These are phyloP conservation scores for Rhodotorula sp. DNA, from an alignment of 1,284 basidiomycete species.

Conservation along the genomic window DNA sequence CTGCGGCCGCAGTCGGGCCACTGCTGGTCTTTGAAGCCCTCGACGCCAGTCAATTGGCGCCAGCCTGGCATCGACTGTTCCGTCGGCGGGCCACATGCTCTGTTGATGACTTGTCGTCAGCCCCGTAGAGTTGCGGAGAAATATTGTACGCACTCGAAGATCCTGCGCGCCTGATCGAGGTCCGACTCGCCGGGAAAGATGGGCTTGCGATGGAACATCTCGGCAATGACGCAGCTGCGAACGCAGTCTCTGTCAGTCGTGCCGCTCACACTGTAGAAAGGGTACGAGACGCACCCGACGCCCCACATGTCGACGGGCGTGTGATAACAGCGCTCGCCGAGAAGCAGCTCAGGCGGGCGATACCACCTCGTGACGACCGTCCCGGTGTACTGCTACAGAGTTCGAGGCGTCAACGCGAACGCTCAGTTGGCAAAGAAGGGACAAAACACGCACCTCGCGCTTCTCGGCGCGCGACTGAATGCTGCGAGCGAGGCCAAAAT, in stretches of 20 bases:
- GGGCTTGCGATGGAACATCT: conserved; percentile 88
- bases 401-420: not conserved
- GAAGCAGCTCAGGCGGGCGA: conserved; percentile 88
- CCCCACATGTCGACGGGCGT: conserved; percentile 98
- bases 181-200: conserved; percentile 87
- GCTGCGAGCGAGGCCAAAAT: conserved; percentile 88
- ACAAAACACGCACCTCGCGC: conserved; percentile 14
- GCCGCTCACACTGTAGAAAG: not conserved
- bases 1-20: conserved; percentile 11
- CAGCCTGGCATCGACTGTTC: conserved; percentile 31
- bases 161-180: conserved; percentile 84
- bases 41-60: conserved; percentile 67
- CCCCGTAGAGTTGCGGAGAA: too few relatives aligned
- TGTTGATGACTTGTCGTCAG: not conserved
- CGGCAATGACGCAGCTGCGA: conserved; percentile 81
- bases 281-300: conserved; percentile 67
- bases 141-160: conserved; percentile 74
- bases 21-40: conserved; percentile 57
- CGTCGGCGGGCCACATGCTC: conserved; percentile 33
- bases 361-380: conserved; percentile 99
- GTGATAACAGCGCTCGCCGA: conserved; percentile 84
- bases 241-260: conserved; percentile 10
- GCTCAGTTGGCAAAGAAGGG: not conserved
- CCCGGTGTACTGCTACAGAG: conserved; percentile 74
- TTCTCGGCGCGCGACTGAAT: conserved; percentile 45